Evolutionary conservation across 495 filamentous ascomycete genomes (phyloP).

Genomic region (Penicillium waksmanii): DNA sequence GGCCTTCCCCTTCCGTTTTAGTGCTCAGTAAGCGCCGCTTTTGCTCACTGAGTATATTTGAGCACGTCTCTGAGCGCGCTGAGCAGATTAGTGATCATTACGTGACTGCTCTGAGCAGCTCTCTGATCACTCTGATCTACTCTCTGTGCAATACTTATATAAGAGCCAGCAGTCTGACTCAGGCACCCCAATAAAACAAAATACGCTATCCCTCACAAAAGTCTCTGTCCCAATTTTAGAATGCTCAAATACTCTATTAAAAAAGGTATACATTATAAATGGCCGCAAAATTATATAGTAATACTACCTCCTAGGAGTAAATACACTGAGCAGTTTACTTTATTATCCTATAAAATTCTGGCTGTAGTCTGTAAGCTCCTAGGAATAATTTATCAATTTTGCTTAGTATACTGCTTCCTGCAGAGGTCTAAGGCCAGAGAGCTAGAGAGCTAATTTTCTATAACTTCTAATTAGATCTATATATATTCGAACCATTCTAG

Average conservation of each 20-base stretch:
- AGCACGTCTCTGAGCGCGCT: too few species aligned
- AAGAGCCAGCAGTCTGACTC: slow-evolving; percentile 10
- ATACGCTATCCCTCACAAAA: slow-evolving; percentile 4
- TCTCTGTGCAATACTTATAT: slow-evolving; percentile 12
- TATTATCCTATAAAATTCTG: not conserved
- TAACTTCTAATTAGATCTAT: slow-evolving; percentile 1
- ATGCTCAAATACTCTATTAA: not conserved
- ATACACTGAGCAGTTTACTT: not conserved
- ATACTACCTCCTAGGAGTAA: not conserved
- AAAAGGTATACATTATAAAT: not conserved
- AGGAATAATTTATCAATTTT: not conserved
- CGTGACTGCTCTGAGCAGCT: too few species aligned
- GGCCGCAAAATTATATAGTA: not conserved
- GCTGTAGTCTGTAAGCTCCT: not conserved
- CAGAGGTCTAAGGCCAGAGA: too few species aligned
- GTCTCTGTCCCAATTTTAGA: not conserved
- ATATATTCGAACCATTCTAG: too few species aligned
- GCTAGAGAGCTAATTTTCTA: not conserved
- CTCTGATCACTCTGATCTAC: too few species aligned
- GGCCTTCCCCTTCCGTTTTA: too few species aligned
- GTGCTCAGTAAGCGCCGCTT: slow-evolving; percentile 11
- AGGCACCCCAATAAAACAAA: slow-evolving; percentile 14
- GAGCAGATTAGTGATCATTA: too few species aligned
- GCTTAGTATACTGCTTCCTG: not conserved
- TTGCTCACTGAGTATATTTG: slow-evolving; percentile 10